Evolutionary conservation across 371 early-diverging fungal genomes (phyloP), one percentile per base, ranked within the genome.

Genomic region (Syncephalis plumigaleata): DNA sequence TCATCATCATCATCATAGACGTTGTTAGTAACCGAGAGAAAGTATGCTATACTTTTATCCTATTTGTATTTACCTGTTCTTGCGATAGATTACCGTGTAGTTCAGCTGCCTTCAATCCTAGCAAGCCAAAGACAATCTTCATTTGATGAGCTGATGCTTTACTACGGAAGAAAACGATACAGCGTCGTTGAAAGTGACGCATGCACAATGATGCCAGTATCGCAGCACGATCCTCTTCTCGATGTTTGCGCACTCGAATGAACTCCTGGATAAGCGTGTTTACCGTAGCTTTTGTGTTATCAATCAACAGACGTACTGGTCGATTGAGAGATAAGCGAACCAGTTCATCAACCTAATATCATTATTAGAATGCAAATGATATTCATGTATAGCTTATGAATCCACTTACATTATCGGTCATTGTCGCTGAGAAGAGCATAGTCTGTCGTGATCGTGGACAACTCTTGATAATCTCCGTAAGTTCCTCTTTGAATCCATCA

Each of bases 381-480:
- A n/a, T n/a, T n/a, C n/a, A n/a, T n/a, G n/a, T n/a, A n/a, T n/a
- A n/a, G n/a, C n/a, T n/a, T n/a, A n/a, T n/a, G n/a, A 31, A 31
- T 31, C 11, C 31, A 31, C 31, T 31, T 31, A 31, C 93, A 55
- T 97, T 94, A 59, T 91, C 93, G 2, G 99, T 98, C 99, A 99
- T 98, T n/a, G 99, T 99, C 15, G 99, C 99, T 37, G 94, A 93
- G 71, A 98, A 99, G 42, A 99, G 77, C 84, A 98, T 88, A 0
- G 98, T 96, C 60, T 98, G 98, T 53, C 98, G 76, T 18, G 80
- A 71, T 42, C 71, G 69, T 11, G 98, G 97, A 46, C 91, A 88
- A 16, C 81, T 56, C 45, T 84, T 81, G 58, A 98, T 75, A 66
- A 99, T 97, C 57, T 94, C 91, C 17, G 81, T 79, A 40, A 99